Evolutionary conservation across 345 rosid species (phyloP).

Genomic region (Pelargonium nanum): DNA sequence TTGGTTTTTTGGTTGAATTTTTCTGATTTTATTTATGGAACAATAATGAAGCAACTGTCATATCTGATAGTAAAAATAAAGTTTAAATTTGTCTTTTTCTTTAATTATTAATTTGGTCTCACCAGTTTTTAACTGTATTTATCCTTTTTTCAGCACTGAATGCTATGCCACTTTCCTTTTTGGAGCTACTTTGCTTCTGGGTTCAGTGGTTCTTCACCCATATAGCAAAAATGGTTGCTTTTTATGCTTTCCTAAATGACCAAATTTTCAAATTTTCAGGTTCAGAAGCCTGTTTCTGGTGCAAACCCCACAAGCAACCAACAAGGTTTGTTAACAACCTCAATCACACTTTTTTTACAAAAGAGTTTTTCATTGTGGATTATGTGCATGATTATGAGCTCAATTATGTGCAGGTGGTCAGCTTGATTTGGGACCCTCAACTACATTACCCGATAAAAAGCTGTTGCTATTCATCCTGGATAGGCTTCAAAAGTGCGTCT

Average conservation of each 20-base stretch:
- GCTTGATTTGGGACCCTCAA: too few relatives aligned
- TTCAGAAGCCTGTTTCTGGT: conserved; percentile 25
- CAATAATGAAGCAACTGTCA: too few relatives aligned
- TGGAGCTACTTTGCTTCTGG: not conserved
- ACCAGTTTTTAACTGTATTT: conserved; percentile 13
- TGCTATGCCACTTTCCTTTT: conserved; percentile 17
- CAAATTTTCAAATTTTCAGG: conserved; percentile 22
- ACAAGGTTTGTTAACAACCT: conserved; percentile 32
- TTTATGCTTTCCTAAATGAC: conserved; percentile 1
- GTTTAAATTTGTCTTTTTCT: conserved; percentile 33
- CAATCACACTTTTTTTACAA: conserved; percentile 13
- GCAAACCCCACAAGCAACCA: conserved; percentile 23
- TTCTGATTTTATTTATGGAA: too few relatives aligned
- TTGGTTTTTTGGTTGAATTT: too few relatives aligned
- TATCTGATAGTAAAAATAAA: conserved; percentile 16
- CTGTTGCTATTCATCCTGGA: too few relatives aligned
- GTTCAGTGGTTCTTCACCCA: not conserved
- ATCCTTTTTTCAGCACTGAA: conserved; percentile 24
- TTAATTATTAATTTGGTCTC: conserved; percentile 17
- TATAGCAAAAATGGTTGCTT: not conserved
- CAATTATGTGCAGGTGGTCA: conserved; percentile 13
- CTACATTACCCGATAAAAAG: too few relatives aligned
- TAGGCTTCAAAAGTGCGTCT: not conserved
- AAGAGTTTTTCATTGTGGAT: conserved; percentile 5
- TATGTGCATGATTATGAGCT: conserved; percentile 3